Conservation (phyloP, 305 asterid genomes). For the Striga hermonthica region DNA sequence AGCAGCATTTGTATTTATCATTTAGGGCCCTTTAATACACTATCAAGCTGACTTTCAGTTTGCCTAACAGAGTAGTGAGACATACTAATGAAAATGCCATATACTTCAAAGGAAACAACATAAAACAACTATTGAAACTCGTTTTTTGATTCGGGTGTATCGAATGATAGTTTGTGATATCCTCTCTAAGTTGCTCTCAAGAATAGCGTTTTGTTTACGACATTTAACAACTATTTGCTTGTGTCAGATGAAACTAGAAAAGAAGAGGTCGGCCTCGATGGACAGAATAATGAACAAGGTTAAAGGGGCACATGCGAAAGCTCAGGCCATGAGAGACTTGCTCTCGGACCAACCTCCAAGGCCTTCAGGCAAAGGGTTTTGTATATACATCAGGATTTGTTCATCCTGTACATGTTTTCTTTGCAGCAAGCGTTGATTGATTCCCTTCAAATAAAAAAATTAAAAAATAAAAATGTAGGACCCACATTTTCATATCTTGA, state of each 20-base stretch:
- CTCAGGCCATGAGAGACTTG: conserved; percentile 53
- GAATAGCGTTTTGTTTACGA: too few species aligned
- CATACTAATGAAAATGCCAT: too few species aligned
- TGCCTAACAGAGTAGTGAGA: too few species aligned
- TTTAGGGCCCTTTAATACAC: too few species aligned
- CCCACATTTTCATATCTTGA: too few species aligned
- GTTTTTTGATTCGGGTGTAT: too few species aligned
- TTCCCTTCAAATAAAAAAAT: not conserved
- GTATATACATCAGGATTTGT: conserved; percentile 35
- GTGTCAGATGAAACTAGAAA: conserved; percentile 64
- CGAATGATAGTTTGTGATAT: too few species aligned
- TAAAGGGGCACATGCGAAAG: conserved; percentile 48
- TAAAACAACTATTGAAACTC: too few species aligned
- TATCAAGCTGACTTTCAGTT: not conserved
- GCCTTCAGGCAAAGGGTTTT: conserved; percentile 29
- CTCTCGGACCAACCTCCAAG: conserved; percentile 32
- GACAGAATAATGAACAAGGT: conserved; percentile 59
- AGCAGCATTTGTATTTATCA: too few species aligned
- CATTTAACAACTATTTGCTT: not conserved
- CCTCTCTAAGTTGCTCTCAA: too few species aligned
- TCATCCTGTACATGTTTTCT: conserved; percentile 37
- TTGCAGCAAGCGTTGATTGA: conserved; percentile 30
- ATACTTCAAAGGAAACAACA: too few species aligned
- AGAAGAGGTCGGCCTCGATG: conserved; percentile 68
- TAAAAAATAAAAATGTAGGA: too few species aligned